phyloP scores from a whole-genome alignment of 202 grass and related monocot species.

The Cymbopogon flexuosus region DNA sequence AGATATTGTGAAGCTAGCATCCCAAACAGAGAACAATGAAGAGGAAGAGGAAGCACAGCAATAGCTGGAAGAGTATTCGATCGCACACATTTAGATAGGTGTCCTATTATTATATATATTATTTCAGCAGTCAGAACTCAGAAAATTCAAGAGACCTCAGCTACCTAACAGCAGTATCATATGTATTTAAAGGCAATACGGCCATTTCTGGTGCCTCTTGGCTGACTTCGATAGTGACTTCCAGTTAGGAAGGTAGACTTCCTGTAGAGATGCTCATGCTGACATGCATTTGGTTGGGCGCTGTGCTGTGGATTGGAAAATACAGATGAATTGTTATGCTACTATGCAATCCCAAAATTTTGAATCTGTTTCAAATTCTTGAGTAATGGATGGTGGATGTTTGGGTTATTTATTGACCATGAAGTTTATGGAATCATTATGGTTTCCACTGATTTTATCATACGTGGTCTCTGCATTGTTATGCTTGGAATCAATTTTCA shows the following conservation, averaged over 20 bases:
- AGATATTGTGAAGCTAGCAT: constrained; percentile 65
- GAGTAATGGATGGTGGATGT: background rate
- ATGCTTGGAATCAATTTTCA: background rate
- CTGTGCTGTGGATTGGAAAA: constrained; percentile 20
- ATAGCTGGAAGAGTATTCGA: constrained; percentile 18
- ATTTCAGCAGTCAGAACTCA: background rate
- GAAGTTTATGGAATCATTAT: background rate
- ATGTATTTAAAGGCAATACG: constrained; percentile 8
- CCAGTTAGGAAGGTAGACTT: constrained; percentile 7
- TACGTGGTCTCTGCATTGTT: background rate
- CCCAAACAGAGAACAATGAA: constrained; percentile 60
- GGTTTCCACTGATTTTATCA: background rate
- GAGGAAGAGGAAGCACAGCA: constrained; percentile 39
- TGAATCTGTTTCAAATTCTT: background rate
- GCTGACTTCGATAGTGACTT: background rate
- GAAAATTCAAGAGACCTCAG: constrained; percentile 5
- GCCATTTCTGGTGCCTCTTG: constrained; percentile 28
- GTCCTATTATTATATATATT: constrained; percentile 2
- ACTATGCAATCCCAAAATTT: background rate
- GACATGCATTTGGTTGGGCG: constrained; percentile 14
- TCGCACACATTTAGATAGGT: constrained; percentile 7
- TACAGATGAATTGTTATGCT: constrained; percentile 17
- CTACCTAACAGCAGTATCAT: constrained; percentile 12
- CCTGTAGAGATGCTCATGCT: constrained; percentile 18
- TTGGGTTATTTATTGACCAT: background rate